phyloP scores from a whole-genome alignment of 2,329 filamentous ascomycete genomes.

The Trichoderma asperellum region DNA sequence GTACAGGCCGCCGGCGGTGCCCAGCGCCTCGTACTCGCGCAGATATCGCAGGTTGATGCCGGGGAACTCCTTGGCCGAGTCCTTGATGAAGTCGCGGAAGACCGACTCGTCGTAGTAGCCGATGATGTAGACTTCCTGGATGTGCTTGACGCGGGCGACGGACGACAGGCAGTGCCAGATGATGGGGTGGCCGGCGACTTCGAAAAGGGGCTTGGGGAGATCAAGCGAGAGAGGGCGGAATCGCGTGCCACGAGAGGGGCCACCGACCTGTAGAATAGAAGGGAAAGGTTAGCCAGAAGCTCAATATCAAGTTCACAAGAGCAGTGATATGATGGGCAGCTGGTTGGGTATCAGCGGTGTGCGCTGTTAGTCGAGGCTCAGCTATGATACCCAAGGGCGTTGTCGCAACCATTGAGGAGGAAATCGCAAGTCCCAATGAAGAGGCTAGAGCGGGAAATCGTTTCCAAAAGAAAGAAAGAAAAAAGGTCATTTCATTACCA shows the following conservation, averaged over 20 bases:
- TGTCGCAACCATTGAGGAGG: neutral
- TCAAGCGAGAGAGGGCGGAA: constrained; percentile 95
- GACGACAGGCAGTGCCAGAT: constrained; percentile 97
- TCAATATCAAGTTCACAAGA: neutral
- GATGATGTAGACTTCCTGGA: constrained; percentile 96
- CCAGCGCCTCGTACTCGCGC: constrained; percentile 94
- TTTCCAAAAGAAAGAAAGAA: neutral
- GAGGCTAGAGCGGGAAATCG: constrained; percentile 8
- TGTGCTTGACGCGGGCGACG: constrained; percentile 76
- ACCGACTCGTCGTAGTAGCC: constrained; percentile 98
- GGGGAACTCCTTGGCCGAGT: constrained; percentile 81
- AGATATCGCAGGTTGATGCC: constrained; percentile 88
- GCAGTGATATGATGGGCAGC: neutral
- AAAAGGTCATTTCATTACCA: constrained; percentile 58
- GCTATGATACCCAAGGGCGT: neutral
- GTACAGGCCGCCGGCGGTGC: constrained; percentile 95
- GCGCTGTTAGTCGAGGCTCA: neutral
- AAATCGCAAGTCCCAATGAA: neutral
- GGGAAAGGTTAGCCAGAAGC: neutral
- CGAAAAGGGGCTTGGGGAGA: constrained; percentile 97
- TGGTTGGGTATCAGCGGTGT: neutral
- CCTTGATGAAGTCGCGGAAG: constrained; percentile 98
- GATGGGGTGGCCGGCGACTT: constrained; percentile 97
- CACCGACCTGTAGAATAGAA: constrained; percentile 70
- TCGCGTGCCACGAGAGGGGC: constrained; percentile 91